A percentile compares a stretch with the other conserved stretches of the same genome.
Evolutionary conservation across 192 early-diverging fungal species (phyloP).

Genomic region (Coemansia sp.): DNA sequence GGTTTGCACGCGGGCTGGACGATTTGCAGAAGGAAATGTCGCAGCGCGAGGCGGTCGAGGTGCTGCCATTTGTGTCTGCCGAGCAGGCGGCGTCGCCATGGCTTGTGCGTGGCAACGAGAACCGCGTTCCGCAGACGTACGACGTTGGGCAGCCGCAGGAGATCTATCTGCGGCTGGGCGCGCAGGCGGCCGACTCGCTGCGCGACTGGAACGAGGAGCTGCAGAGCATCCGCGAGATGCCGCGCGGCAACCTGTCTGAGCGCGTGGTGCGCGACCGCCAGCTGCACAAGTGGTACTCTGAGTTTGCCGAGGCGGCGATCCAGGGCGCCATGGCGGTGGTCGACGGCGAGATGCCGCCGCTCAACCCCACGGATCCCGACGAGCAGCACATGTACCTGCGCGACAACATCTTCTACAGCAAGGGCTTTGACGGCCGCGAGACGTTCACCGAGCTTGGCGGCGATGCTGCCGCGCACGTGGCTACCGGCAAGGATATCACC

Average conservation of each 20-base stretch:
- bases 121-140: constrained; percentile 26
- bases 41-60: constrained; percentile 71
- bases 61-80: constrained; percentile 67
- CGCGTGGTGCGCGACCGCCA: constrained; percentile 83
- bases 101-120: constrained; percentile 64
- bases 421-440: constrained; percentile 84
- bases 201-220: constrained; percentile 99
- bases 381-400: constrained; percentile 88
- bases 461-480: constrained; percentile 87
- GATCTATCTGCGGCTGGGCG: constrained; percentile 28
- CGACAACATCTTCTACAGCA: constrained; percentile 96
- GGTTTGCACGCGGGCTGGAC: constrained; percentile 70
- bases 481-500: constrained; percentile 92
- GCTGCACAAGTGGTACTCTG: constrained; percentile 80
- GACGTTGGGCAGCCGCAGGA: constrained; percentile 39
- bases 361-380: constrained; percentile 75
- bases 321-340: constrained; percentile 83
- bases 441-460: constrained; percentile 82
- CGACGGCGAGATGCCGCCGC: constrained; percentile 70
- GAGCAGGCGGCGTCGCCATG: constrained; percentile 78
- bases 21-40: constrained; percentile 64
- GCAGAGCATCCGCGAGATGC: constrained; percentile 85
- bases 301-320: constrained; percentile 91
- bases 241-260: constrained; percentile 73
- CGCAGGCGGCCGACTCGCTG: constrained; percentile 42